These are phyloP conservation scores for Kwoniella newhampshirensis DNA, from an alignment of 768 basidiomycete genomes.

Conservation along the genomic window DNA sequence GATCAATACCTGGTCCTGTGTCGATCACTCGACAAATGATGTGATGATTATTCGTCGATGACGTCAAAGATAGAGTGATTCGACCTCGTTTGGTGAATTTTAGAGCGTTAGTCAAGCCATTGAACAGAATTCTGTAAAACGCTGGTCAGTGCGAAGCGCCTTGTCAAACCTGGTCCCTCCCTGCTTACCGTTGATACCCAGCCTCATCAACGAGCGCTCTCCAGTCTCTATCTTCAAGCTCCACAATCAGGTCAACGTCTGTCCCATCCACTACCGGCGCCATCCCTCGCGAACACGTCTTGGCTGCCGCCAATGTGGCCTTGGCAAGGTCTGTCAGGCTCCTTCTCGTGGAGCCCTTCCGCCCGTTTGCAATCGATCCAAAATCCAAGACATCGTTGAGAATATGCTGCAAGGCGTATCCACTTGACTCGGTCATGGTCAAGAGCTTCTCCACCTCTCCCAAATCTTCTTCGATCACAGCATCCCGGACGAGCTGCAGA, in stretches of 20 bases:
- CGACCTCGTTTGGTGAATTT: conserved; percentile 25
- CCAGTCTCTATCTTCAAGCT: conserved; percentile 40
- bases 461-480: conserved; percentile 11
- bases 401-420: conserved; percentile 29
- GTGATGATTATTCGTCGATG: not conserved
- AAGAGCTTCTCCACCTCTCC: conserved; percentile 11
- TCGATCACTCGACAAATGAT: conserved; percentile 25
- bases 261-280: conserved; percentile 1
- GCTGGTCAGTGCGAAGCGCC: not conserved
- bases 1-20: conserved; percentile 33
- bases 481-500: conserved; percentile 31
- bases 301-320: conserved; percentile 2
- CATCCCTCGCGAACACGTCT: conserved; percentile 6
- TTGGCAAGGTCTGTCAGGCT: not conserved
- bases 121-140: conserved; percentile 32
- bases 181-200: conserved; percentile 32
- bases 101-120: conserved; percentile 40
- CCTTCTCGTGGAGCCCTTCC: not conserved
- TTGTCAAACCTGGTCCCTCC: not conserved
- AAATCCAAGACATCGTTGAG: conserved; percentile 41
- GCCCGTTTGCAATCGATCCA: conserved; percentile 8
- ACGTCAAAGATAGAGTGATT: conserved; percentile 19
- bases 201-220: conserved; percentile 25
- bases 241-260: conserved; percentile 13
- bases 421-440: conserved; percentile 27